Evolutionary conservation across 2,329 filamentous ascomycete species (phyloP).

Genomic region (Fusarium palustre): DNA sequence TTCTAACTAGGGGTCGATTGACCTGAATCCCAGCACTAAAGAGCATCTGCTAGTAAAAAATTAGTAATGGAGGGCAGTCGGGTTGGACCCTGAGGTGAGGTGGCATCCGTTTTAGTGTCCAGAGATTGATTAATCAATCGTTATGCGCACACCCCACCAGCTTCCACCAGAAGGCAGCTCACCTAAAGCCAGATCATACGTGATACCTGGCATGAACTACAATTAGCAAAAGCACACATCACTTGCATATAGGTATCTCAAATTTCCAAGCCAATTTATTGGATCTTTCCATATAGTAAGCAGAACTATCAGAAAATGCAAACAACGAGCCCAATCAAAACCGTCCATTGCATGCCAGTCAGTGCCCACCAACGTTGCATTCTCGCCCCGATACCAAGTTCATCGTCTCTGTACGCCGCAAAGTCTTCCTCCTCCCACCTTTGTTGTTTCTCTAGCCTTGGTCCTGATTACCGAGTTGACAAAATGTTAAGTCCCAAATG

Average conservation of each 20-base stretch:
- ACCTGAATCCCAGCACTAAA: slow-evolving; percentile 20
- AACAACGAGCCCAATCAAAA: slow-evolving; percentile 13
- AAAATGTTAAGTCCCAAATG: slow-evolving; percentile 27
- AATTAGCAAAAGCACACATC: not conserved
- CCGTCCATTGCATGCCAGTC: not conserved
- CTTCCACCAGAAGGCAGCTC: not conserved
- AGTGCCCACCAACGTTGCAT: slow-evolving; percentile 12
- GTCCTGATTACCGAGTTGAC: slow-evolving; percentile 22
- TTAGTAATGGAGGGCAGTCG: not conserved
- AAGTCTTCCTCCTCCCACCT: slow-evolving; percentile 24
- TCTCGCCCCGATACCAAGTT: slow-evolving; percentile 19
- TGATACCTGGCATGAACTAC: not conserved
- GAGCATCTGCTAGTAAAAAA: not conserved
- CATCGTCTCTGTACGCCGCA: slow-evolving; percentile 28
- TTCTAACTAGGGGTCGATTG: slow-evolving; percentile 25
- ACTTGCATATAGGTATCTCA: not conserved
- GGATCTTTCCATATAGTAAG: slow-evolving; percentile 13
- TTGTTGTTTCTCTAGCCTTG: slow-evolving; percentile 31
- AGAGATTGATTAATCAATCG: not conserved
- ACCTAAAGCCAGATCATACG: not conserved
- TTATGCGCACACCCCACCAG: not conserved
- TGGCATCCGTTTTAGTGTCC: not conserved
- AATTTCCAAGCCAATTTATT: slow-evolving; percentile 1
- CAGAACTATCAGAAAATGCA: slow-evolving; percentile 1
- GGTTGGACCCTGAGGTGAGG: slow-evolving; percentile 10